Conservation (phyloP, 345 rosid species). For the Mercurialis annua region DNA sequence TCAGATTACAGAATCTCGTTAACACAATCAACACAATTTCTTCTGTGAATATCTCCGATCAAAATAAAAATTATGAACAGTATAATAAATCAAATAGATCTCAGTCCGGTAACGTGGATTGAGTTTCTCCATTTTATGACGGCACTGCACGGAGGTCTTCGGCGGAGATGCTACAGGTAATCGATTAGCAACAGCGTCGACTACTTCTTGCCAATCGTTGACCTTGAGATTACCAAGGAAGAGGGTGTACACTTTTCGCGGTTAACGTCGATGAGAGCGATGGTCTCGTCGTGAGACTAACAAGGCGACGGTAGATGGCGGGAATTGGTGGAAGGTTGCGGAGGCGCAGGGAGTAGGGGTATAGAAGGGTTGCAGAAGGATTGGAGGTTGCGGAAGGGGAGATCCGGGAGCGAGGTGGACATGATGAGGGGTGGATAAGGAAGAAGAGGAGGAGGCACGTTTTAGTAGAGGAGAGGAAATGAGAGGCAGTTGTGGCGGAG, state of each 20-base stretch:
- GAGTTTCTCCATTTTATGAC: constrained; percentile 99
- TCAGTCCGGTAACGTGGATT: constrained; percentile 80
- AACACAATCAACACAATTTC: no score
- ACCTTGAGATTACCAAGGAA: constrained; percentile 92
- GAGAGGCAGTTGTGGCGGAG: constrained; percentile 13
- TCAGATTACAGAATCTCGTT: no score
- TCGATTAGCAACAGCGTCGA: constrained; percentile 49
- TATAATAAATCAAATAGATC: no score
- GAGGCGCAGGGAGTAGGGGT: constrained; percentile 11
- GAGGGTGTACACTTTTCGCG: constrained; percentile 81
- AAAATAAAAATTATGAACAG: no score
- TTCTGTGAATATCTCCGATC: no score
- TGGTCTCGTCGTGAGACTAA: constrained; percentile 88
- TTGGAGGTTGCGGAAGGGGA: constrained; percentile 5
- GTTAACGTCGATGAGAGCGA: constrained; percentile 72
- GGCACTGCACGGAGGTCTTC: constrained; percentile 89
- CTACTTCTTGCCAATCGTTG: constrained; percentile 92
- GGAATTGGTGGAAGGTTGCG: constrained; percentile 29
- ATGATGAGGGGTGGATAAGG: constrained; percentile 17
- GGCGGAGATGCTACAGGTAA: constrained; percentile 63
- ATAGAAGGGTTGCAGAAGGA: constrained; percentile 1
- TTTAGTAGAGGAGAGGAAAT: background rate
- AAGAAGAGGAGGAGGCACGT: background rate
- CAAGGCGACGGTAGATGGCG: constrained; percentile 95
- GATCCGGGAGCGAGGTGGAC: constrained; percentile 14